These are phyloP conservation scores for Centaurea solstitialis DNA, from an alignment of 129 eudicot genomes.

Conservation along the genomic window DNA sequence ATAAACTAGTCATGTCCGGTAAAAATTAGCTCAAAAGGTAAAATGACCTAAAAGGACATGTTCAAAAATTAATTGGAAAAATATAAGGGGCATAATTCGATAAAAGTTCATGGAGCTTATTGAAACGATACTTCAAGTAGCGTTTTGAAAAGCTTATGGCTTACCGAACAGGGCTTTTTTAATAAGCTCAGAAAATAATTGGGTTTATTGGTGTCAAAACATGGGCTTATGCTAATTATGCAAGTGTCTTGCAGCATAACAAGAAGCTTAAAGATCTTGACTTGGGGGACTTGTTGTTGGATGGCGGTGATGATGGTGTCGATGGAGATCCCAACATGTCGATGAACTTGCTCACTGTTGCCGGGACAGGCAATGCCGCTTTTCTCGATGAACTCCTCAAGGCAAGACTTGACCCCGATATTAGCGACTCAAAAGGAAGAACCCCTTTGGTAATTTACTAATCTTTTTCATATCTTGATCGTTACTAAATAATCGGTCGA, in stretches of 20 bases:
- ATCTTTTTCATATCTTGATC: background rate
- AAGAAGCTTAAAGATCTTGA: conserved; percentile 68
- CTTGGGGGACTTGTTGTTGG: conserved; percentile 61
- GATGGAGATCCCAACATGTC: conserved; percentile 78
- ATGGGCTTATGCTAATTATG: background rate
- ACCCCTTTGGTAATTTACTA: conserved; percentile 74
- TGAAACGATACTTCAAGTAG: background rate
- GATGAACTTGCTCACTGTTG: conserved; percentile 72
- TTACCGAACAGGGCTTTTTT: background rate
- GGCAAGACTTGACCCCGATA: conserved; percentile 79
- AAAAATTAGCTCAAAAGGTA: background rate
- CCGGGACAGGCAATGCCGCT: conserved; percentile 85
- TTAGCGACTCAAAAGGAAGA: conserved; percentile 79
- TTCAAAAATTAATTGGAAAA: background rate
- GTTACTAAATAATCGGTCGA: background rate
- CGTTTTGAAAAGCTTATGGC: background rate
- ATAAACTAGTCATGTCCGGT: background rate
- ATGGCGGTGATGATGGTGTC: conserved; percentile 55
- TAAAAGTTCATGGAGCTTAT: background rate
- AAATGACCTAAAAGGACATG: background rate
- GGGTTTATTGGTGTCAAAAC: background rate
- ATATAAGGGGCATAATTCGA: background rate
- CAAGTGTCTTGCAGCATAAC: conserved; percentile 55
- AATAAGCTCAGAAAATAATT: background rate
- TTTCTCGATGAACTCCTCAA: conserved; percentile 89